These are phyloP conservation scores for Auricularia sp. DNA, from an alignment of 768 basidiomycete species.

Conservation along the genomic window DNA sequence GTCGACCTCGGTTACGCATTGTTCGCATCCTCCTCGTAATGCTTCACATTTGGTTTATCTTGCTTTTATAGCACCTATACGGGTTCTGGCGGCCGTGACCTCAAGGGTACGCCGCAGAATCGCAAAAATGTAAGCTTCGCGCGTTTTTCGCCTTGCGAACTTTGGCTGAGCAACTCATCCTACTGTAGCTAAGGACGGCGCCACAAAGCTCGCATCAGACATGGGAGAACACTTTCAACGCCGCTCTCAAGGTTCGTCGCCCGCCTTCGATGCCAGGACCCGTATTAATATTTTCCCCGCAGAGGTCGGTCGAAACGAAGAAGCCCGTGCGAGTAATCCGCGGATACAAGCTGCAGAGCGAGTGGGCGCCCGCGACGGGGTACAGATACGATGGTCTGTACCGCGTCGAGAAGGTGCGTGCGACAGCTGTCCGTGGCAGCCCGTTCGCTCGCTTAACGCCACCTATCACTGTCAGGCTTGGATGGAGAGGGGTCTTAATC, in stretches of 20 bases:
- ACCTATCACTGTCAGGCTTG: conserved; percentile 42
- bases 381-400: conserved; percentile 93
- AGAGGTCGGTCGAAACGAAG: conserved; percentile 68
- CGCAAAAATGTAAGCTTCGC: conserved; percentile 67
- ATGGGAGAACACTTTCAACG: conserved; percentile 67
- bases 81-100: conserved; percentile 75
- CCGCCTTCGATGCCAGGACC: too few species aligned
- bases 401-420: conserved; percentile 33
- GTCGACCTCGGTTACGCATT: conserved; percentile 75
- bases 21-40: conserved; percentile 43
- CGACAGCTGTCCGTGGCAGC: not conserved
- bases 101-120: conserved; percentile 70
- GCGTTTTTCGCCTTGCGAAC: not conserved
- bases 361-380: conserved; percentile 75
- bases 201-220: conserved; percentile 77
- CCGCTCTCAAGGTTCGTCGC: conserved; percentile 42
- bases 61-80: conserved; percentile 55
- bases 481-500: conserved; percentile 62
- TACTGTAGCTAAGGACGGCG: conserved; percentile 68
- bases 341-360: conserved; percentile 65
- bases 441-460: not conserved
- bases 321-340: conserved; percentile 83
- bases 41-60: not conserved
- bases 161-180: not conserved
- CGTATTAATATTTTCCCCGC: too few species aligned